Conservation (phyloP, 2,329 filamentous ascomycete genomes). For the Trichoderma cornu-damae region DNA sequence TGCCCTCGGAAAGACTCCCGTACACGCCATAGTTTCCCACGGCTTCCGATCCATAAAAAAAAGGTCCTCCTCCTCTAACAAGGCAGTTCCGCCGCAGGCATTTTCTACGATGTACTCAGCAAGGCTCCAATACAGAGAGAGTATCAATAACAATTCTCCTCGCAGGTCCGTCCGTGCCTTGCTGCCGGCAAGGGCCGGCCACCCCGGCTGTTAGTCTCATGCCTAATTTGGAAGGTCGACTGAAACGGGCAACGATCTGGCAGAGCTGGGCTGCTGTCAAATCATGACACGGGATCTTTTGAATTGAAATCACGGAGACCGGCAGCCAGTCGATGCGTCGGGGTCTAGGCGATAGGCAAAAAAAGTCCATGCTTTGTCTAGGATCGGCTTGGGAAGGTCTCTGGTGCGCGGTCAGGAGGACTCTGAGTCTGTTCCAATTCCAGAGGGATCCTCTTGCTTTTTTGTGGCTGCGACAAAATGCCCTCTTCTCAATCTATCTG, state of each 20-base stretch:
- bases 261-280: neutral
- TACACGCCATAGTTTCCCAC: neutral
- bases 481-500: neutral
- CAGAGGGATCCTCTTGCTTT: neutral
- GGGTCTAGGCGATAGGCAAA: neutral
- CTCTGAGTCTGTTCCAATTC: neutral
- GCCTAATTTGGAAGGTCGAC: constrained; percentile 11
- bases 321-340: neutral
- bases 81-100: constrained; percentile 1
- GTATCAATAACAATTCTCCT: neutral
- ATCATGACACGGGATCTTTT: constrained; percentile 4
- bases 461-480: neutral
- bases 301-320: neutral
- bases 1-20: neutral
- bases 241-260: neutral
- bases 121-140: too few relatives aligned
- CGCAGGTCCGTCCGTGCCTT: neutral
- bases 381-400: neutral
- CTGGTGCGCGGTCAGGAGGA: neutral
- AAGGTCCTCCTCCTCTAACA: constrained; percentile 8
- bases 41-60: neutral
- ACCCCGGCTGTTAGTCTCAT: neutral
- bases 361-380: neutral
- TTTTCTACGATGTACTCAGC: neutral
- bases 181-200: neutral